Conservation (phyloP, 257 asterid genomes). For the Ophiorrhiza pumila region DNA sequence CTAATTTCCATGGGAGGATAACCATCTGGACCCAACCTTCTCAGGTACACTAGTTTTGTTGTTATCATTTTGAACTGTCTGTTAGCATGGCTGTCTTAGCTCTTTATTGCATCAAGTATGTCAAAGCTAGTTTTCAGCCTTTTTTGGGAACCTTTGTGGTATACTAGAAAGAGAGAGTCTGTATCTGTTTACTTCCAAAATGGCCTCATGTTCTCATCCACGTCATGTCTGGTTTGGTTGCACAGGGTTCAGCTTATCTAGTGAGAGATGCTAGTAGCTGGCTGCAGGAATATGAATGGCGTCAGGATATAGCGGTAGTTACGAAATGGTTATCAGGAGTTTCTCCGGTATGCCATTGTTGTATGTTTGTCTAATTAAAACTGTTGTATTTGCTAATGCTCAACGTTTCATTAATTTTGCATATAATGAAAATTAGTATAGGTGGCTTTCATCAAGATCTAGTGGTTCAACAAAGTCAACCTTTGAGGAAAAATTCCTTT, state of each 20-base stretch:
- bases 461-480: constrained; percentile 64
- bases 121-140: neutral
- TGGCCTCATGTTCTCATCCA: constrained; percentile 11
- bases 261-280: constrained; percentile 96
- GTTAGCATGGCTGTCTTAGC: neutral
- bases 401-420: constrained; percentile 33
- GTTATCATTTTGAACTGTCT: constrained; percentile 1
- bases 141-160: neutral
- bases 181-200: neutral
- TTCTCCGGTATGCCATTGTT: constrained; percentile 77
- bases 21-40: constrained; percentile 99
- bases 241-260: constrained; percentile 80
- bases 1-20: constrained; percentile 93
- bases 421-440: constrained; percentile 63
- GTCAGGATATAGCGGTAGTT: constrained; percentile 97
- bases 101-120: neutral
- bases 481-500: constrained; percentile 88
- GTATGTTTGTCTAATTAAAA: constrained; percentile 16
- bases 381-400: neutral
- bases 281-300: constrained; percentile 97
- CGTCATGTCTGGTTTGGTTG: constrained; percentile 13
- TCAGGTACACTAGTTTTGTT: constrained; percentile 49
- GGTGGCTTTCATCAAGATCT: constrained; percentile 94
- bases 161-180: neutral
- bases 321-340: constrained; percentile 98